Conservation (phyloP, 139 green algal species). For the Closterium sp. region DNA sequence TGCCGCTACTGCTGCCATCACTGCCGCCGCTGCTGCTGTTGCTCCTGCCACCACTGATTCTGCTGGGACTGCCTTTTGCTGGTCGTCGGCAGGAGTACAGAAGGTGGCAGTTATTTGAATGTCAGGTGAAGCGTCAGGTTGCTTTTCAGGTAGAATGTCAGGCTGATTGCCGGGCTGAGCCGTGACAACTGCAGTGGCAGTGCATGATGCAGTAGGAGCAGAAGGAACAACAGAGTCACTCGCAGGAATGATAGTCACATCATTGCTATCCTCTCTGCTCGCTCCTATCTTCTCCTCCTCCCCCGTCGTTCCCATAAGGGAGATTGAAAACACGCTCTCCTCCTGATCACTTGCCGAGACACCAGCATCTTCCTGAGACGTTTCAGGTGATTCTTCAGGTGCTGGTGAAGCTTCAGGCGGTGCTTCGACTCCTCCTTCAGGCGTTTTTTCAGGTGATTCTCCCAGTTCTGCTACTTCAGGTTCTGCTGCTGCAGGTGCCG, state of each 20-base stretch:
- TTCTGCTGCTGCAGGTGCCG: not conserved
- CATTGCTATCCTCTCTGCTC: too few relatives aligned
- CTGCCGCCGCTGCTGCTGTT: not conserved
- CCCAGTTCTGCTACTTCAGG: not conserved
- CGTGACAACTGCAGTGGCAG: too few relatives aligned
- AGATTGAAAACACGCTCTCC: too few relatives aligned
- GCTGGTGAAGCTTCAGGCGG: not conserved
- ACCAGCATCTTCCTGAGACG: not conserved
- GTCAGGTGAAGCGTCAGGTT: not conserved
- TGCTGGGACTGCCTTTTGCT: not conserved
- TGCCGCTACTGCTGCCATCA: not conserved
- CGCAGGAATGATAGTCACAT: too few relatives aligned
- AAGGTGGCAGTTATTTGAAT: not conserved
- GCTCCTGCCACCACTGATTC: not conserved
- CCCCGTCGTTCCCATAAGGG: too few relatives aligned
- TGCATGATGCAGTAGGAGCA: too few relatives aligned
- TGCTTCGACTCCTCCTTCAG: not conserved
- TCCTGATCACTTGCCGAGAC: not conserved
- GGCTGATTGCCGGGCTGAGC: too few relatives aligned
- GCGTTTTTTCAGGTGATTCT: not conserved
- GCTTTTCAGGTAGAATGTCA: not conserved
- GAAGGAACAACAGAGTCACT: too few relatives aligned
- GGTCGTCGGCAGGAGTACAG: not conserved
- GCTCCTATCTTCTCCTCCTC: too few relatives aligned
- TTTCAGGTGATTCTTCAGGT: not conserved